Base-by-base conservation (phyloP, 805 yeast species). In the Naumovozyma baii region DNA sequence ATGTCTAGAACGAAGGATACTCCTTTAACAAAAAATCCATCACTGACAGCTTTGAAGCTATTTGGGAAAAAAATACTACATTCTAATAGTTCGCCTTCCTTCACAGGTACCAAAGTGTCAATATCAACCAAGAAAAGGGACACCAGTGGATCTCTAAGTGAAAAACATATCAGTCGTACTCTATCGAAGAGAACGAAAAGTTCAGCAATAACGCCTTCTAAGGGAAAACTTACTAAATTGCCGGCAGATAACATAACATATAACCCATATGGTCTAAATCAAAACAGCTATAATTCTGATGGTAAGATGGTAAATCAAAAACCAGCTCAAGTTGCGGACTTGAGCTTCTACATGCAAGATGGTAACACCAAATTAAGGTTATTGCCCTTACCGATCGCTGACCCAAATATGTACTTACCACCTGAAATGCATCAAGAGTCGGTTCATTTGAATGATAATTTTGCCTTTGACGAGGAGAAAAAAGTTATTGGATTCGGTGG, bases 401-500 rank as follows among this genome's bases (percentile, higher is more conserved):
- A 74, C 45, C 90, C 90, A 1, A 80, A 81, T 51, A 72, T 69
- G n/a, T 67, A 58, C 45, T 57, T 83, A 15, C 88, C 90, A 0
- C 62, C 54, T 0, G 72, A 68, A 3, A 63, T 74, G 45, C 65
- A 72, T 38, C 76, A 78, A 52, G 58, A 60, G 1, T 66, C 67
- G 39, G 60, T 67, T 3, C 67, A 69, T 33, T 59, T 83, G 42
- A 65, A 69, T 22, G 80, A 78, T 34, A 74, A 73, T 40, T 83
- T 74, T 51, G 73, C 68, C 32, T 47, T 71, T 15, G 65, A 69
- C 2, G 63, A 63, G 18, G 66, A 63, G 36, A 65, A 65, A 18
- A 69, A 70, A 39, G 72, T 69, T 35, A 57, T 83, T 37, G 92
- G 88, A 2, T 73, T 71, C 40, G 92, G 94, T 36, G 88, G 88